phyloP scores from a whole-genome alignment of 2,329 filamentous ascomycete species.

The Alternaria ethzedia region DNA sequence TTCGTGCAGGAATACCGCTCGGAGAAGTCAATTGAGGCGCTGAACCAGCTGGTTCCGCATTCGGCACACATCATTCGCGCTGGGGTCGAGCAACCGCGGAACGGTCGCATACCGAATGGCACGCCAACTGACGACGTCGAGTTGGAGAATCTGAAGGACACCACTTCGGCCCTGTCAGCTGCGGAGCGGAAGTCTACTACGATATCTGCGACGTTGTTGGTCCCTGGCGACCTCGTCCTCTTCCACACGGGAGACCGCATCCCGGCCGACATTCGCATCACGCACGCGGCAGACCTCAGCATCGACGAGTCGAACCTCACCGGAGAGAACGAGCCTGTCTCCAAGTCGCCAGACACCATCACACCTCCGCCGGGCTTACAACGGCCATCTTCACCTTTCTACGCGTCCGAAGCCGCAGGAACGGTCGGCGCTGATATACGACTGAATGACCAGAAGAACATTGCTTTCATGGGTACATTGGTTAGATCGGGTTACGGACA shows the following conservation, averaged over 20 bases:
- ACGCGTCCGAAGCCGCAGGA: constrained; percentile 64
- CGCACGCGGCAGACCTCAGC: constrained; percentile 83
- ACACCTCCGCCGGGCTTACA: constrained; percentile 47
- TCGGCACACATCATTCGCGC: constrained; percentile 89
- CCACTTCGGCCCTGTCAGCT: constrained; percentile 66
- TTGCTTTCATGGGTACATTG: constrained; percentile 97
- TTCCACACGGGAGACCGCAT: constrained; percentile 97
- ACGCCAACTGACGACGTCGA: constrained; percentile 49
- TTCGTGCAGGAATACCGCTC: constrained; percentile 98
- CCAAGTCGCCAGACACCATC: constrained; percentile 73
- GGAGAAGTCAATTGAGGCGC: constrained; percentile 93
- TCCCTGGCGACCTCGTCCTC: constrained; percentile 89
- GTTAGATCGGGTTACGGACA: constrained; percentile 95
- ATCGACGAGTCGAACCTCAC: constrained; percentile 98
- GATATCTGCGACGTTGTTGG: constrained; percentile 84
- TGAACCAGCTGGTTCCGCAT: constrained; percentile 93
- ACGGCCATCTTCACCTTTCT: constrained; percentile 62
- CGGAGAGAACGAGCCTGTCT: constrained; percentile 92
- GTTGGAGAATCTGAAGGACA: constrained; percentile 58
- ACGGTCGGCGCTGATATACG: constrained; percentile 69
- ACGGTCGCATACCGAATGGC: constrained; percentile 27
- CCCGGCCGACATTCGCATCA: constrained; percentile 94
- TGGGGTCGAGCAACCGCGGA: constrained; percentile 30
- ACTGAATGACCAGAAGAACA: constrained; percentile 80
- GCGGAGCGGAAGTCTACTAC: constrained; percentile 79